phyloP scores from a whole-genome alignment of 2,329 filamentous ascomycete species.

The Exophiala sideris region DNA sequence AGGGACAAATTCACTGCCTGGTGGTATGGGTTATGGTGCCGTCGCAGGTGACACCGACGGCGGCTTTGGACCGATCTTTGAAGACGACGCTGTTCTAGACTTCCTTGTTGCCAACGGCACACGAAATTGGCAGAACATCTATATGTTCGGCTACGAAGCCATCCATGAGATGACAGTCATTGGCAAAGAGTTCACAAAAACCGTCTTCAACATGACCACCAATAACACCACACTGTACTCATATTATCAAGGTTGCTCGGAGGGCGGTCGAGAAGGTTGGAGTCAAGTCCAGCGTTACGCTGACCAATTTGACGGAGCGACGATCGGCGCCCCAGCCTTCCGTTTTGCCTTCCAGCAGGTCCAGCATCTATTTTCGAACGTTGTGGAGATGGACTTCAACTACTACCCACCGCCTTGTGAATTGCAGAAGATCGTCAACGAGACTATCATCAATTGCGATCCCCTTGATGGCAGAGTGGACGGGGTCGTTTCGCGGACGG shows the following conservation, averaged over 20 bases:
- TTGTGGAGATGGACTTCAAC: constrained; percentile 40
- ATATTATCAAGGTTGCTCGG: constrained; percentile 56
- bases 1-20: constrained; percentile 36
- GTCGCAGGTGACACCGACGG: constrained; percentile 50
- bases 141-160: constrained; percentile 52
- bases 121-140: constrained; percentile 48
- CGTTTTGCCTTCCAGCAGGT: constrained; percentile 45
- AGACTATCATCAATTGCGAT: constrained; percentile 55
- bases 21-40: constrained; percentile 47
- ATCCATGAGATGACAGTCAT: constrained; percentile 51
- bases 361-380: constrained; percentile 39
- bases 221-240: constrained; percentile 33
- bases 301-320: constrained; percentile 47
- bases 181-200: constrained; percentile 44
- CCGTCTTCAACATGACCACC: constrained; percentile 38
- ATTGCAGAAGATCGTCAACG: constrained; percentile 51
- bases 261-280: constrained; percentile 54
- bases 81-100: constrained; percentile 36
- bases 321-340: constrained; percentile 48
- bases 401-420: constrained; percentile 48
- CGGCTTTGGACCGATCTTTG: constrained; percentile 39
- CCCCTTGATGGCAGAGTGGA: constrained; percentile 54
- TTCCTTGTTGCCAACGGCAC: constrained; percentile 42
- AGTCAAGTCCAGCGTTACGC: constrained; percentile 50
- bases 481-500: constrained; percentile 51